Evolutionary conservation across 345 rosid species (phyloP).

Genomic region (Salix viminalis): DNA sequence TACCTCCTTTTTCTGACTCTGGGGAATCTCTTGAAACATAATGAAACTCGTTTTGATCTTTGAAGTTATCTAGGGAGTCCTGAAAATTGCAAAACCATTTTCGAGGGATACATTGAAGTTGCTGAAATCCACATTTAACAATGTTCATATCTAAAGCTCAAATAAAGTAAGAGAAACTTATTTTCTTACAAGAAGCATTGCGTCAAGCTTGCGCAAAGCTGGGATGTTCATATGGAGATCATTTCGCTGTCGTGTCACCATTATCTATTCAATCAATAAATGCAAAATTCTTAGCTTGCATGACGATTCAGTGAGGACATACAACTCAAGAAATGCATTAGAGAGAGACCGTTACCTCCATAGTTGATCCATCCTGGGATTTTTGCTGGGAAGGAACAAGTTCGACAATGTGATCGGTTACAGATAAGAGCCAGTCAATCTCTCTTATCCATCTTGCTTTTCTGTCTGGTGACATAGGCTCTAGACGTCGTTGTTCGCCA

Average conservation of each 20-base stretch:
- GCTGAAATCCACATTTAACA: background rate
- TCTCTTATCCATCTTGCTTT: slow-evolving; percentile 44
- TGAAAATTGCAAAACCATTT: slow-evolving; percentile 10
- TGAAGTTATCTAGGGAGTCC: slow-evolving; percentile 83
- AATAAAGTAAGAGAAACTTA: background rate
- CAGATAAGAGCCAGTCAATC: slow-evolving; percentile 39
- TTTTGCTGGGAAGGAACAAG: slow-evolving; percentile 41
- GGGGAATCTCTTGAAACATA: slow-evolving; percentile 66
- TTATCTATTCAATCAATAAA: slow-evolving; percentile 45
- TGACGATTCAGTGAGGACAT: background rate
- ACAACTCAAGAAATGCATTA: background rate
- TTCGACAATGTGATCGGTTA: slow-evolving; percentile 39
- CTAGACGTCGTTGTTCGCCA: slow-evolving; percentile 36
- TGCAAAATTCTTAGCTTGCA: background rate
- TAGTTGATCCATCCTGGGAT: slow-evolving; percentile 30
- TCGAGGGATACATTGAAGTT: background rate
- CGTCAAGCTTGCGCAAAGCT: slow-evolving; percentile 85
- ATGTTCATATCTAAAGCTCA: background rate
- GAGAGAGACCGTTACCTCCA: slow-evolving; percentile 23
- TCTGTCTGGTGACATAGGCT: slow-evolving; percentile 40
- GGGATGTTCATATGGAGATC: slow-evolving; percentile 95
- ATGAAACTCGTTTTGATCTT: slow-evolving; percentile 58
- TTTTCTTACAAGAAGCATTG: slow-evolving; percentile 84
- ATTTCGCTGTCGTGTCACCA: slow-evolving; percentile 70
- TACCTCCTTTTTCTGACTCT: slow-evolving; percentile 45